Percentiles rank a stretch among this genome's conserved stretches.
Evolutionary conservation across 2,329 filamentous ascomycete species (phyloP).

Genomic region (Trichoderma oligosporum): DNA sequence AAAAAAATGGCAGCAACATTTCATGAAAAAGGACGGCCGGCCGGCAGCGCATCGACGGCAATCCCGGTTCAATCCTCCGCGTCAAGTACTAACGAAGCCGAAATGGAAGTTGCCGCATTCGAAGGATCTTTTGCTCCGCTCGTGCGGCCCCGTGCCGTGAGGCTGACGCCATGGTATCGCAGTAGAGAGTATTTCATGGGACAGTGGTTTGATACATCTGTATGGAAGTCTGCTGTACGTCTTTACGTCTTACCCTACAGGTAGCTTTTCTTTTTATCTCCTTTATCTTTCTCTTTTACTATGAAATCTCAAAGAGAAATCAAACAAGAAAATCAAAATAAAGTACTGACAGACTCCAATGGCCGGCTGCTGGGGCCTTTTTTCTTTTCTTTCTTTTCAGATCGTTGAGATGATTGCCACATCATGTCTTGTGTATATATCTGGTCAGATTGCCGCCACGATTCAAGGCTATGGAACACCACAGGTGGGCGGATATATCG

Average conservation of each 20-base stretch:
- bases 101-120: slow-evolving; percentile 20
- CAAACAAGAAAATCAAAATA: too few species aligned
- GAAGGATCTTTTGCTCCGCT: slow-evolving; percentile 26
- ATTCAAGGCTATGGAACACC: slow-evolving; percentile 29
- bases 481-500: slow-evolving; percentile 32
- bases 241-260: too few species aligned
- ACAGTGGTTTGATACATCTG: slow-evolving; percentile 26
- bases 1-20: background rate
- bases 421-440: slow-evolving; percentile 29
- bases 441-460: slow-evolving; percentile 31
- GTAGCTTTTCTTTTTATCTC: too few species aligned
- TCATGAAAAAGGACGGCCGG: background rate
- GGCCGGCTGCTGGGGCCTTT: background rate
- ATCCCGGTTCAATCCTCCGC: background rate
- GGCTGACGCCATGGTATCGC: slow-evolving; percentile 26
- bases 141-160: slow-evolving; percentile 15
- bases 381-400: too few species aligned
- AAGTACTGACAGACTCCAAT: background rate
- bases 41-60: background rate
- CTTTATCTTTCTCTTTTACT: background rate
- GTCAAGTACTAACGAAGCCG: background rate
- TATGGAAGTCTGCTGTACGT: slow-evolving; percentile 30
- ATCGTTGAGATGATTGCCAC: slow-evolving; percentile 33
- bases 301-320: background rate
- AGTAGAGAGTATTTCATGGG: slow-evolving; percentile 26